Percentiles rank a stretch among this genome's conserved stretches.
phyloP scores from a whole-genome alignment of 164 flowering plant species.

The Piper longum region DNA sequence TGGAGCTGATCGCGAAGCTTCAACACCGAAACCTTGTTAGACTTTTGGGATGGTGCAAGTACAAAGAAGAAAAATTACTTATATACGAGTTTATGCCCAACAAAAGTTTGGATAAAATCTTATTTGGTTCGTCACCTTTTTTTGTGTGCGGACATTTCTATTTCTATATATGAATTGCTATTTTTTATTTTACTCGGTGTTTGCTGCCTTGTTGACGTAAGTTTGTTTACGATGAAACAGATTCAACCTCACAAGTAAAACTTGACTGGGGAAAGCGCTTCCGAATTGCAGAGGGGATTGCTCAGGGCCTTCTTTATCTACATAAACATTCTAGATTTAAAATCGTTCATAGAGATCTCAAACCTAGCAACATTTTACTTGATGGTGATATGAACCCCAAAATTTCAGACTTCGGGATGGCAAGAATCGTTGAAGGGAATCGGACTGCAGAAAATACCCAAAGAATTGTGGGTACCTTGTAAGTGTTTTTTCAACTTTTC shows the following conservation, averaged over 20 bases:
- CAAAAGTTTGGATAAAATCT: slow-evolving; percentile 17
- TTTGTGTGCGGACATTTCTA: no score
- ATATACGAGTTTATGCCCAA: slow-evolving; percentile 32
- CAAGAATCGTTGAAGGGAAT: slow-evolving; percentile 19
- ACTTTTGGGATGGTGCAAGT: slow-evolving; percentile 24
- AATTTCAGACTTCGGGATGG: slow-evolving; percentile 87
- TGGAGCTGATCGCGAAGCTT: slow-evolving; percentile 23
- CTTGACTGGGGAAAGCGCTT: slow-evolving; percentile 55
- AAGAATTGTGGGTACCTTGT: slow-evolving; percentile 23
- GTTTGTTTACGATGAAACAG: slow-evolving; percentile 14
- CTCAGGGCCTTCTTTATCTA: slow-evolving; percentile 72
- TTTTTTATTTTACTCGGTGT: not conserved
- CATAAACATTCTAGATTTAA: slow-evolving; percentile 64
- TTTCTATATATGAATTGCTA: not conserved
- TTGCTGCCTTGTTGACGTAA: not conserved
- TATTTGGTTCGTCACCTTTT: slow-evolving; percentile 14
- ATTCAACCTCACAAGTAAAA: slow-evolving; percentile 17
- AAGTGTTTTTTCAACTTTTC: slow-evolving; percentile 5
- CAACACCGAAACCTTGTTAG: slow-evolving; percentile 33
- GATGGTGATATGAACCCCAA: slow-evolving; percentile 70
- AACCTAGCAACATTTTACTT: slow-evolving; percentile 62
- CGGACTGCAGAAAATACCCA: slow-evolving; percentile 17
- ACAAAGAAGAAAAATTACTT: slow-evolving; percentile 24
- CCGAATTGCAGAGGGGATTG: slow-evolving; percentile 56
- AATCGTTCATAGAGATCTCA: slow-evolving; percentile 64